Conservation (phyloP, 1,139 yeast genomes). For the Pneumocystis sp. region DNA sequence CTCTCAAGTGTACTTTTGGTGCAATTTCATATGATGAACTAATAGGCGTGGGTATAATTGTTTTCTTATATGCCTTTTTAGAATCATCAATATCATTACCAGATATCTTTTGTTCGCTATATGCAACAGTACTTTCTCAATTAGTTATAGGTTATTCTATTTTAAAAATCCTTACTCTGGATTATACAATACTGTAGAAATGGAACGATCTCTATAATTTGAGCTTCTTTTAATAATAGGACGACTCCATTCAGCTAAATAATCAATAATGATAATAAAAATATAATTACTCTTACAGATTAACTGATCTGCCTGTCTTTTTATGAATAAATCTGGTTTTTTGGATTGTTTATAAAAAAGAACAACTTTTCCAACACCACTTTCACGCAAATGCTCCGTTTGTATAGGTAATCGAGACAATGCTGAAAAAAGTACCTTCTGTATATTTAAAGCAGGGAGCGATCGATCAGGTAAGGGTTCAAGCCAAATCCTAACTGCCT, state of each 20-base stretch:
- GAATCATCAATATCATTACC: not conserved
- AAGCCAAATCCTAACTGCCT: conserved; percentile 90
- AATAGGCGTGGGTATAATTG: not conserved
- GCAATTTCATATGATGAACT: not conserved
- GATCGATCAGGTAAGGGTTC: conserved; percentile 98
- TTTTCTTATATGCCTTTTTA: not conserved
- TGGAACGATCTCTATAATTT: conserved; percentile 76
- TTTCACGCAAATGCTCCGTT: conserved; percentile 86
- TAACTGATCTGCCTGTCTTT: conserved; percentile 75
- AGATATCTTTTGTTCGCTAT: not conserved
- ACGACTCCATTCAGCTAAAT: conserved; percentile 52
- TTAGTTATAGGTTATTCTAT: not conserved
- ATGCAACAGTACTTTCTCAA: not conserved
- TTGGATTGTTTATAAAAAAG: conserved; percentile 86
- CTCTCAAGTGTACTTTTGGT: not conserved
- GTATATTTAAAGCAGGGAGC: conserved; percentile 91
- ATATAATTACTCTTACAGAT: conserved; percentile 24
- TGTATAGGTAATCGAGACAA: conserved; percentile 72
- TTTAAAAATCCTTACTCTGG: not conserved
- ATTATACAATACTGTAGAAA: conserved; percentile 19
- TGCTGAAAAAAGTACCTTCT: conserved; percentile 66
- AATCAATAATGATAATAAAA: not conserved
- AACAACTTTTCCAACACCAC: conserved; percentile 86
- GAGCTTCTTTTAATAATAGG: conserved; percentile 94
- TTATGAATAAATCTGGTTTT: conserved; percentile 73